These are phyloP conservation scores for Penicillium sp. DNA, from an alignment of 2,329 filamentous ascomycete species.

Conservation along the genomic window DNA sequence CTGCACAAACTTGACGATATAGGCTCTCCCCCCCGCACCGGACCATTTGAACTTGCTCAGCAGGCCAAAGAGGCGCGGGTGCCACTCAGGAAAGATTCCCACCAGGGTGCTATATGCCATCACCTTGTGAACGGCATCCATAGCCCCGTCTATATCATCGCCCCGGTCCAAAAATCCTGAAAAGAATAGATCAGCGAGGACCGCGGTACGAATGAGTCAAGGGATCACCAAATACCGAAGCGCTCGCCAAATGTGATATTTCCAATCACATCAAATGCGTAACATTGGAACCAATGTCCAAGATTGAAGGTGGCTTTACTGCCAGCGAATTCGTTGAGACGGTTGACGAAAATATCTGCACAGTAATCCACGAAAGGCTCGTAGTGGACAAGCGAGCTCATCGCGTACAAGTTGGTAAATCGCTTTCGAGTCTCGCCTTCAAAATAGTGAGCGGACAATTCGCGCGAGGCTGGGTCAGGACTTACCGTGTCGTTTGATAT, in stretches of 20 bases:
- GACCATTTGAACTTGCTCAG: slow-evolving; percentile 36
- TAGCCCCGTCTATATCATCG: slow-evolving; percentile 51
- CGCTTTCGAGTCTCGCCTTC: slow-evolving; percentile 42
- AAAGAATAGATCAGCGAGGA: slow-evolving; percentile 27
- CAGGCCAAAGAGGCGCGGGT: slow-evolving; percentile 40
- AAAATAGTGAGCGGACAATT: background rate
- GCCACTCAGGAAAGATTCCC: slow-evolving; percentile 50
- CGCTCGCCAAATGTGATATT: slow-evolving; percentile 51
- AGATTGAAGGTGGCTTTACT: slow-evolving; percentile 41
- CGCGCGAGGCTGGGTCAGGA: rapidly evolving
- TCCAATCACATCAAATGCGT: slow-evolving; percentile 53
- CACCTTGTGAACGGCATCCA: slow-evolving; percentile 44
- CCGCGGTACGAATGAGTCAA: no score
- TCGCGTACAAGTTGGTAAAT: slow-evolving; percentile 52
- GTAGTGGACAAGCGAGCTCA: slow-evolving; percentile 54
- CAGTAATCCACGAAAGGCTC: slow-evolving; percentile 56
- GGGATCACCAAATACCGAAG: slow-evolving; percentile 26
- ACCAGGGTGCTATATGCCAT: slow-evolving; percentile 45
- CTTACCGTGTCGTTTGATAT: slow-evolving; percentile 44
- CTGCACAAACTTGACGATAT: slow-evolving; percentile 39
- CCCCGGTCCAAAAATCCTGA: slow-evolving; percentile 54
- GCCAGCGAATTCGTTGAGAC: slow-evolving; percentile 45
- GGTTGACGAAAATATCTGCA: slow-evolving; percentile 45
- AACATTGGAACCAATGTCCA: slow-evolving; percentile 44
- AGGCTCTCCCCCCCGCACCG: slow-evolving; percentile 37